phyloP scores from a whole-genome alignment of 345 rosid genomes.

The Bruguiera gymnorhiza region DNA sequence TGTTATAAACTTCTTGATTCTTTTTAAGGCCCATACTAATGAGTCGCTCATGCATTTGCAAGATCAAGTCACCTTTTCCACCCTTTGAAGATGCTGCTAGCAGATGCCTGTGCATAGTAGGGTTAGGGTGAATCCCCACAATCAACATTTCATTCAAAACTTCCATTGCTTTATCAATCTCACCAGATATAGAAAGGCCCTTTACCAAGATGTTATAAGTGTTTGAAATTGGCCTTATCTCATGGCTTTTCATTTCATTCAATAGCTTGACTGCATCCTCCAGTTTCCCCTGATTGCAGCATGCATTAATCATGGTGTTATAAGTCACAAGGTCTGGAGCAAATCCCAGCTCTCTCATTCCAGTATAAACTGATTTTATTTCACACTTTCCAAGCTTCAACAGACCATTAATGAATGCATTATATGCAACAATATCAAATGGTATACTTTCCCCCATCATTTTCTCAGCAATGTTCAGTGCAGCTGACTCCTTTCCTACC shows the following conservation, averaged over 20 bases:
- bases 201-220: conserved; percentile 58
- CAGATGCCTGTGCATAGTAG: conserved; percentile 44
- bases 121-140: conserved; percentile 50
- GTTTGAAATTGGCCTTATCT: conserved; percentile 54
- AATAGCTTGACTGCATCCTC: conserved; percentile 54
- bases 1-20: conserved; percentile 53
- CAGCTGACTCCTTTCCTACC: conserved; percentile 64
- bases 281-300: conserved; percentile 49
- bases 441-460: conserved; percentile 57
- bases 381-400: conserved; percentile 54
- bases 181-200: conserved; percentile 50
- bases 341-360: conserved; percentile 67
- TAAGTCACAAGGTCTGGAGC: conserved; percentile 63
- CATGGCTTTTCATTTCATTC: conserved; percentile 60
- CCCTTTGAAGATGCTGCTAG: conserved; percentile 53
- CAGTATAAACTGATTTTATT: conserved; percentile 45
- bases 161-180: conserved; percentile 48
- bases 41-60: conserved; percentile 57
- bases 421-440: conserved; percentile 75
- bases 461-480: conserved; percentile 61
- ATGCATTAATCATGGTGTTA: conserved; percentile 71
- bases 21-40: conserved; percentile 52
- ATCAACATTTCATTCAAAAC: conserved; percentile 51
- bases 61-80: conserved; percentile 50
- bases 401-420: conserved; percentile 72